Conservation (phyloP, 2,329 filamentous ascomycete genomes). For the Alternaria longipes region DNA sequence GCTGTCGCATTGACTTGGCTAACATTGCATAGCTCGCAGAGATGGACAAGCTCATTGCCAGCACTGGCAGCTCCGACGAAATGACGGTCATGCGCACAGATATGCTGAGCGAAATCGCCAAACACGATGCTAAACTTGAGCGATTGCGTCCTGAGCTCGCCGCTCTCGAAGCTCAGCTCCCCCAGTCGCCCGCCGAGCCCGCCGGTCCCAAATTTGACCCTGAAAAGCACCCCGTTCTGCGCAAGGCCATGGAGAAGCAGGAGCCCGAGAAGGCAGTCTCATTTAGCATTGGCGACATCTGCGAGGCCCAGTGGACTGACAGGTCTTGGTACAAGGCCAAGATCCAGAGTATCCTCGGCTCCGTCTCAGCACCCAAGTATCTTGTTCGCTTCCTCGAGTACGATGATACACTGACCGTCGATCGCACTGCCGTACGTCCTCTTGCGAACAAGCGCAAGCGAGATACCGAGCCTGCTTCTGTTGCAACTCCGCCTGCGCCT, state of each 20-base stretch:
- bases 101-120: conserved; percentile 81
- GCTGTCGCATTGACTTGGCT: conserved; percentile 6
- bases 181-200: conserved; percentile 42
- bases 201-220: conserved; percentile 73
- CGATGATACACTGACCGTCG: conserved; percentile 83
- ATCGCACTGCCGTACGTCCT: conserved; percentile 50
- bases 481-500: conserved; percentile 51
- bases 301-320: conserved; percentile 92
- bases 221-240: conserved; percentile 81
- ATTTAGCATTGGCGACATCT: conserved; percentile 88
- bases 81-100: conserved; percentile 83
- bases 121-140: conserved; percentile 77
- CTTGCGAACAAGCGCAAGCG: conserved; percentile 65
- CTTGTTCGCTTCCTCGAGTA: conserved; percentile 96
- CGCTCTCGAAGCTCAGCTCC: conserved; percentile 58
- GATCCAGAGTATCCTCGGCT: conserved; percentile 93
- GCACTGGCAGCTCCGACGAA: conserved; percentile 81
- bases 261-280: conserved; percentile 55
- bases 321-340: conserved; percentile 89
- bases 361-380: conserved; percentile 88
- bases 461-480: conserved; percentile 81
- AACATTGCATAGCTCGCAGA: conserved; percentile 47
- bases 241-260: conserved; percentile 55
- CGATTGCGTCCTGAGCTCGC: conserved; percentile 70
- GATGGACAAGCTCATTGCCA: conserved; percentile 80